Base-by-base conservation (phyloP, 495 filamentous ascomycete genomes). In the Neurospora sp. region DNA sequence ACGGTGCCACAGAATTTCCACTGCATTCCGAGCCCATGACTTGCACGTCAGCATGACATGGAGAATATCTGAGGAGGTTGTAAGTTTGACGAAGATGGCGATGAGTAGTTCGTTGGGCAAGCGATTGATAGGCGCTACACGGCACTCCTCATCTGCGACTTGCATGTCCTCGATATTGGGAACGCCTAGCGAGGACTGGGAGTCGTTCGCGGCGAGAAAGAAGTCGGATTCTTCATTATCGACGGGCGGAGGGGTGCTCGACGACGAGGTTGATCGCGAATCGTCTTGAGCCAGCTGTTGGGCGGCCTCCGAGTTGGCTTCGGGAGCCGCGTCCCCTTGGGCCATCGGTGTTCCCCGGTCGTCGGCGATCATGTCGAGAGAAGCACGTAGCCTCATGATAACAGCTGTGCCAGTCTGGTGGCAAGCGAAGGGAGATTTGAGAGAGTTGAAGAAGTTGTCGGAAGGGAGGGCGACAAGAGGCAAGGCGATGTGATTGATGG, bases 101-200 rank as follows among this genome's bases (percentile, higher is more conserved):
- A 99, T 98, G 70, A 98, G 87, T 68, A 99, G 90, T 84, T 99
- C 96, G 75, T 94, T 93, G 14, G 96, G 96, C 39, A 99, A 87
- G 61, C 90, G 88, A 69, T 91, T 89, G 74, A 98, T 90, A 53
- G 94, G 94, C 22, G 93, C 89, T 61, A 61, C 14, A 8, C 85
- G 77, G 74, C 88, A 88, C 75, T 90, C 89, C 76, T 87, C 86
- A 73, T 90, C 87, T 73, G 77, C 77, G 38, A 88, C 83, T 42
- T 86, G 85, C 80, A 93, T 89, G 71, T 94, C 93, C 74, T 91
- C 88, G 71, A 92, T 85, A 44, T 90, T 93, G 35, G 89, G 88
- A 10, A 93, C 89, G 40, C 92, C 94, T 45, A 97, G 87, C 3
- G 94, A 98, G 7, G 94, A 97, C 76, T 94, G 88, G 4, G 93